These are phyloP conservation scores for Elsinoe australis DNA, from an alignment of 2,329 filamentous ascomycete species.

Conservation along the genomic window DNA sequence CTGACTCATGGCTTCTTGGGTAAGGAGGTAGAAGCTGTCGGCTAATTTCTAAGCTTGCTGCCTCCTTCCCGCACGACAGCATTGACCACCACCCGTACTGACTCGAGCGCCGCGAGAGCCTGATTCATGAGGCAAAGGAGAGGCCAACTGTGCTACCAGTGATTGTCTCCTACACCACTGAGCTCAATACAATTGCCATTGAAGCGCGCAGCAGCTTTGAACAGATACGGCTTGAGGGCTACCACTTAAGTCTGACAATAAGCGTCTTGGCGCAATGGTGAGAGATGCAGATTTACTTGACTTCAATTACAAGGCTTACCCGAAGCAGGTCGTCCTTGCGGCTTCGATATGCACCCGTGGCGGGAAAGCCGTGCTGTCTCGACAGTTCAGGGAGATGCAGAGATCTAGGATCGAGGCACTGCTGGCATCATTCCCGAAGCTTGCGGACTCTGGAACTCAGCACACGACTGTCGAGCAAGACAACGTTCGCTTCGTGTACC, in stretches of 20 bases:
- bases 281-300: no score
- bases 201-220: neutral
- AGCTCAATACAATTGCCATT: neutral
- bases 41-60: no score
- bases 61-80: no score
- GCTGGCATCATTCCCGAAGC: slow-evolving; percentile 93
- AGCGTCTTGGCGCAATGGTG: no score
- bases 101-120: no score
- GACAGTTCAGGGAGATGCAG: slow-evolving; percentile 96
- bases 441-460: slow-evolving; percentile 90
- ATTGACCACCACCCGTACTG: no score
- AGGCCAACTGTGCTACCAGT: slow-evolving; percentile 13
- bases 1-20: neutral
- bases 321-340: slow-evolving; percentile 83
- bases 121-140: slow-evolving; percentile 7
- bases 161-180: no score
- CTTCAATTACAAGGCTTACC: slow-evolving; percentile 18
- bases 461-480: slow-evolving; percentile 98
- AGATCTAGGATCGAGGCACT: slow-evolving; percentile 93
- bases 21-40: no score
- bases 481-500: slow-evolving; percentile 98
- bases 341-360: slow-evolving; percentile 98
- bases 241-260: no score
- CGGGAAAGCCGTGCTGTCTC: slow-evolving; percentile 94
- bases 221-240: no score